These are phyloP conservation scores for Thalassiosira profunda DNA, from an alignment of 108 stramenopile species.

Conservation along the genomic window DNA sequence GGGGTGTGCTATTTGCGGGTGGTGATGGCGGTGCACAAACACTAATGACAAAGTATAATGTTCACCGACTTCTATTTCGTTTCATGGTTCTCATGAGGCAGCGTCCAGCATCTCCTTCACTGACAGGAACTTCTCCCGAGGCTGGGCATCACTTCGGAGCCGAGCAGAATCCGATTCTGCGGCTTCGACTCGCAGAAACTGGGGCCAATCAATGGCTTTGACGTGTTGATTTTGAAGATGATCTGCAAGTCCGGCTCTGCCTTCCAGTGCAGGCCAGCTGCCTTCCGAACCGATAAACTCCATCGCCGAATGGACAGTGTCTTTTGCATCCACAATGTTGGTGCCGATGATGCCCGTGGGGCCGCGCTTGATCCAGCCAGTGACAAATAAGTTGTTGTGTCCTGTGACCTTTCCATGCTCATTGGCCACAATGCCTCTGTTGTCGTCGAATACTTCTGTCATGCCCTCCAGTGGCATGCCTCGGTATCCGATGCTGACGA, in stretches of 20 bases:
- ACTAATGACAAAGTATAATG: too few species aligned
- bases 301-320: slow-evolving; percentile 90
- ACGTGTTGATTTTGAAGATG: slow-evolving; percentile 45
- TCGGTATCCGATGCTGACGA: slow-evolving; percentile 95
- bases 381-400: slow-evolving; percentile 84
- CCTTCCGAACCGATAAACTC: slow-evolving; percentile 55
- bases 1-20: too few species aligned
- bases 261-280: neutral
- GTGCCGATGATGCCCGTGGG: slow-evolving; percentile 98
- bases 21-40: too few species aligned
- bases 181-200: slow-evolving; percentile 58
- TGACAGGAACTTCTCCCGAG: slow-evolving; percentile 65
- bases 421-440: slow-evolving; percentile 63
- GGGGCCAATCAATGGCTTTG: slow-evolving; percentile 63
- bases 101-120: slow-evolving; percentile 53
- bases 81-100: slow-evolving; percentile 12
- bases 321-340: slow-evolving; percentile 92
- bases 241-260: slow-evolving; percentile 23
- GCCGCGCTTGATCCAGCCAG: slow-evolving; percentile 98
- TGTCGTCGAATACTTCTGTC: slow-evolving; percentile 66
- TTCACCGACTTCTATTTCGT: too few species aligned
- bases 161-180: slow-evolving; percentile 43
- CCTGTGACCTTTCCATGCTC: slow-evolving; percentile 71
- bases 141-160: slow-evolving; percentile 50
- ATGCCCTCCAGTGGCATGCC: slow-evolving; percentile 82